A percentile compares a stretch with the other conserved stretches of the same genome.
phyloP scores from a whole-genome alignment of 495 filamentous ascomycete genomes.

The Thermothielavioides terrestris region DNA sequence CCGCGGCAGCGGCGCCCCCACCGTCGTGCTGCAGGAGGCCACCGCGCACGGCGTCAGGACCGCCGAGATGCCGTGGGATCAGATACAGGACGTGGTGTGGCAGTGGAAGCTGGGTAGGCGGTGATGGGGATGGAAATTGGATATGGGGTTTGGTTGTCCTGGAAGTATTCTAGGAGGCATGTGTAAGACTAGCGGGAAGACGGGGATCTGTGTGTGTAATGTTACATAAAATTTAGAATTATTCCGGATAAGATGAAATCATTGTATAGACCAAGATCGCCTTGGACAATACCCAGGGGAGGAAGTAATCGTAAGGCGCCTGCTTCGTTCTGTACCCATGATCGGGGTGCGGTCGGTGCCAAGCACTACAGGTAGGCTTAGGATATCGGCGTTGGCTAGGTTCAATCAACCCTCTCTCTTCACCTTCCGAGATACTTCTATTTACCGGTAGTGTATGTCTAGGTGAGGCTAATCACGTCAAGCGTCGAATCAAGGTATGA shows the following conservation, averaged over 20 bases:
- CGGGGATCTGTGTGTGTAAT: not conserved
- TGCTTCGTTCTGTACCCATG: no score
- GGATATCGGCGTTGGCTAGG: no score
- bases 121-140: conserved; percentile 12
- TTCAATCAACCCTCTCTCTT: no score
- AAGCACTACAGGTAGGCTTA: no score
- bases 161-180: no score
- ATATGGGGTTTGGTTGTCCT: no score
- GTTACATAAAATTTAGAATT: no score
- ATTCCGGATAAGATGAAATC: no score
- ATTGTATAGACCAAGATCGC: not conserved
- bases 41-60: conserved; percentile 41
- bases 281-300: no score
- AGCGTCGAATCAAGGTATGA: not conserved
- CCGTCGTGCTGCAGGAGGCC: conserved; percentile 88
- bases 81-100: conserved; percentile 77
- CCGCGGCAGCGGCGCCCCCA: conserved; percentile 78
- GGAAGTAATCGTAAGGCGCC: no score
- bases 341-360: no score
- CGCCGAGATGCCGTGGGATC: conserved; percentile 63
- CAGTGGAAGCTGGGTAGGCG: conserved; percentile 69
- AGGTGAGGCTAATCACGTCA: not conserved
- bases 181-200: conserved; percentile 3
- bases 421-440: not conserved
- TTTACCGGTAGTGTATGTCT: not conserved